phyloP scores from a whole-genome alignment of 352 stramenopile genomes.

The Pythium guiyangense region DNA sequence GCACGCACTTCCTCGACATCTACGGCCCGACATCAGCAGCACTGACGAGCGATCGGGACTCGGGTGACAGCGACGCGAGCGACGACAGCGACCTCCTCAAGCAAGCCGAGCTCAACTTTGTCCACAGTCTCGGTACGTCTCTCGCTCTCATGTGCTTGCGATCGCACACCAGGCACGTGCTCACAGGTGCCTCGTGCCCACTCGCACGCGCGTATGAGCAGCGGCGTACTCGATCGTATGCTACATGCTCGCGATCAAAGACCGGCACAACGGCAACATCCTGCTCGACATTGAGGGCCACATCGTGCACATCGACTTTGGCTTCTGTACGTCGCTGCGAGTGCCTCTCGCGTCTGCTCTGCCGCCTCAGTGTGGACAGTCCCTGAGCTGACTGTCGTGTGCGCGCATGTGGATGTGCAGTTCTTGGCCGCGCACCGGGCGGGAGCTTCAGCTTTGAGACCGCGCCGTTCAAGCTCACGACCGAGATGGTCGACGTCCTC shows the following conservation, averaged over 20 bases:
- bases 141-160: conserved; percentile 39
- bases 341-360: not conserved
- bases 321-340: conserved; percentile 82
- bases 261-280: conserved; percentile 99
- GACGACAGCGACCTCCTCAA: conserved; percentile 31
- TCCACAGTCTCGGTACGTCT: conserved; percentile 75
- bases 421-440: conserved; percentile 69
- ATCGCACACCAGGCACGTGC: not conserved
- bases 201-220: conserved; percentile 33
- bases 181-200: not conserved
- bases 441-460: conserved; percentile 96
- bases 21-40: conserved; percentile 78
- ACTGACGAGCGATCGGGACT: conserved; percentile 3
- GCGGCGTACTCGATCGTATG: conserved; percentile 97
- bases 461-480: conserved; percentile 96
- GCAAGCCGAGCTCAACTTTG: conserved; percentile 75
- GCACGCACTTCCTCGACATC: conserved; percentile 90
- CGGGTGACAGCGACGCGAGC: conserved; percentile 20
- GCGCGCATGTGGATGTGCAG: conserved; percentile 15
- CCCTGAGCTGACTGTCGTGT: no score
- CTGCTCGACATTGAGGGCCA: conserved; percentile 97
- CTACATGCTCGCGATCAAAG: conserved; percentile 98
- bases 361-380: not conserved
- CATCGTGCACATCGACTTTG: conserved; percentile 99
- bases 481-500: conserved; percentile 94